Conservation (phyloP, 495 filamentous ascomycete genomes). For the Penicillium coprophilum region DNA sequence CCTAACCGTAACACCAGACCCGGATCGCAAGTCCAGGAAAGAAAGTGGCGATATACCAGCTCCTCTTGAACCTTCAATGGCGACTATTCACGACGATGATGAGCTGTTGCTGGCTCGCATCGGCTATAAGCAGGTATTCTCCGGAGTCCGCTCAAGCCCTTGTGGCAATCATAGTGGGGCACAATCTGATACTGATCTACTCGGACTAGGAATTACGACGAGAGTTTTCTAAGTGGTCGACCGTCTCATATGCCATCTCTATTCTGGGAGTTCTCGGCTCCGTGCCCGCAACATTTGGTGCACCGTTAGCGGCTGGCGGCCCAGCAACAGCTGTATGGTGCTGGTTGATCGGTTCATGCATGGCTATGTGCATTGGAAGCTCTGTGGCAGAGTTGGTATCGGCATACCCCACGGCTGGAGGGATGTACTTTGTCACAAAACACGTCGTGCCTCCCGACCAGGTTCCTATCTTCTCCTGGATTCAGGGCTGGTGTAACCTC, state of each 20-base stretch:
- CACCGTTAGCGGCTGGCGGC: constrained; percentile 62
- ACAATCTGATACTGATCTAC: constrained; percentile 4
- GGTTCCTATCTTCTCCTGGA: constrained; percentile 59
- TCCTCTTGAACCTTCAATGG: constrained; percentile 28
- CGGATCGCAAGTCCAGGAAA: constrained; percentile 1
- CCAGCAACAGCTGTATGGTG: constrained; percentile 72
- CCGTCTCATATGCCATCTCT: constrained; percentile 71
- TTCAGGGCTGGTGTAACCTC: constrained; percentile 63
- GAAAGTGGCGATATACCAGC: not conserved
- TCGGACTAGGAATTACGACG: constrained; percentile 55
- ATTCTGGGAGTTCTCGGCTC: constrained; percentile 69
- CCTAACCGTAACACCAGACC: constrained; percentile 15
- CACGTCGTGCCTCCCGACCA: constrained; percentile 57
- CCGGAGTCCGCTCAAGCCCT: not conserved
- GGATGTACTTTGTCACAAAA: constrained; percentile 66
- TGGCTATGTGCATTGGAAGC: constrained; percentile 67
- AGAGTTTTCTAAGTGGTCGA: constrained; percentile 74
- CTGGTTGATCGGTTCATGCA: constrained; percentile 66
- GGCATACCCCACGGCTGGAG: constrained; percentile 62
- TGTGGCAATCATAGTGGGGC: not conserved
- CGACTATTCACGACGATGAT: constrained; percentile 61
- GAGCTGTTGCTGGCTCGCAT: constrained; percentile 65
- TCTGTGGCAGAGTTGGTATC: constrained; percentile 64
- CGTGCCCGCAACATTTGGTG: constrained; percentile 66
- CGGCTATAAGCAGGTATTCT: constrained; percentile 68